Conservation (phyloP, 257 asterid species). For the Nicotiana undulata region DNA sequence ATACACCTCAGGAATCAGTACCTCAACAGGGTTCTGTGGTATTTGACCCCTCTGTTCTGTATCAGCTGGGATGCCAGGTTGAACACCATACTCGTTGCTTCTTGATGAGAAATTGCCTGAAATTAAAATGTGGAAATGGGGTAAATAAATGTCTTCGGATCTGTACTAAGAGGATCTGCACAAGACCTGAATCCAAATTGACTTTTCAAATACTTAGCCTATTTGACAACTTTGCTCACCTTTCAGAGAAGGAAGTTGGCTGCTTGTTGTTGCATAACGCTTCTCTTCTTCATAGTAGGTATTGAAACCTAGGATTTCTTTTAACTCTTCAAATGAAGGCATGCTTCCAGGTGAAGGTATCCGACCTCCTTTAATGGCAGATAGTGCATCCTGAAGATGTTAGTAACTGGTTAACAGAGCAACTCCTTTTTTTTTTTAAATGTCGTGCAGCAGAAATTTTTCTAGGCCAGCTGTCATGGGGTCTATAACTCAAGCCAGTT, state of each 20-base stretch:
- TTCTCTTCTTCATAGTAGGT: constrained; percentile 72
- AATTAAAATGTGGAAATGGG: constrained; percentile 19
- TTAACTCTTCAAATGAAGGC: constrained; percentile 89
- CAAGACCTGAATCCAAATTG: background rate
- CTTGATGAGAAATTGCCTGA: constrained; percentile 35
- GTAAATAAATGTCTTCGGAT: constrained; percentile 3
- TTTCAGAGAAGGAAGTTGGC: constrained; percentile 30
- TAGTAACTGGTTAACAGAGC: constrained; percentile 1
- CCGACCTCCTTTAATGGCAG: constrained; percentile 86
- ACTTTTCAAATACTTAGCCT: background rate
- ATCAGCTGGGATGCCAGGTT: constrained; percentile 22
- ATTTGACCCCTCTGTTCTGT: constrained; percentile 28
- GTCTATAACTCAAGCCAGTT: background rate
- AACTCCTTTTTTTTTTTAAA: background rate
- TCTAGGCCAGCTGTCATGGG: background rate
- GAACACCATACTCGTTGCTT: constrained; percentile 26
- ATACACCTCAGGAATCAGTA: constrained; percentile 68
- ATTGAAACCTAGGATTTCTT: constrained; percentile 78
- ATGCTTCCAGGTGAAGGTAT: constrained; percentile 88
- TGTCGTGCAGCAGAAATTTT: background rate
- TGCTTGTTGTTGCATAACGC: constrained; percentile 37
- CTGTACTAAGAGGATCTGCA: background rate
- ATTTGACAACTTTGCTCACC: constrained; percentile 29
- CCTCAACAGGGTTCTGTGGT: constrained; percentile 50
- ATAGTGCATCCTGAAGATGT: constrained; percentile 62